phyloP scores from a whole-genome alignment of 371 early-diverging fungal genomes.

The Mucor lusitanicus region DNA sequence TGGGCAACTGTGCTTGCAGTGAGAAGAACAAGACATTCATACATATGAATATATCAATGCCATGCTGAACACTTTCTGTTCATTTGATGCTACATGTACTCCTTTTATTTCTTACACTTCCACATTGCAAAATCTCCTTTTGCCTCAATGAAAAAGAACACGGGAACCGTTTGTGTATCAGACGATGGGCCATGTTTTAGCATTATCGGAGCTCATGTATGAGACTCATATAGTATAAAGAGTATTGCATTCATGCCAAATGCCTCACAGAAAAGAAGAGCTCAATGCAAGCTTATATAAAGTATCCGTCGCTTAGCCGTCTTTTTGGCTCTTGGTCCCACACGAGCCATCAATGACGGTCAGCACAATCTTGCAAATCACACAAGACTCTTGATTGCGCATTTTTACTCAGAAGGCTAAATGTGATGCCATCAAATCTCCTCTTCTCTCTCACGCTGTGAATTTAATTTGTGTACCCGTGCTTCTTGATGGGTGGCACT shows the following conservation, averaged over 20 bases:
- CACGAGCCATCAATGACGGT: background rate
- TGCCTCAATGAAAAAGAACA: background rate
- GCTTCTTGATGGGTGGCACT: background rate
- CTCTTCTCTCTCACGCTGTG: background rate
- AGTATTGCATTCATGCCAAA: background rate
- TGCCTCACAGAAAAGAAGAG: background rate
- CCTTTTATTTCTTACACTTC: background rate
- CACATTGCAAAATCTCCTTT: background rate
- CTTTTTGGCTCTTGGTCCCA: background rate
- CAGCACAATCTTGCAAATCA: background rate
- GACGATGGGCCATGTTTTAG: background rate
- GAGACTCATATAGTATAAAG: too few species aligned
- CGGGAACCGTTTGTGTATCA: slow-evolving; percentile 1
- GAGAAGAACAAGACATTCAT: background rate
- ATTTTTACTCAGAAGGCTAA: background rate
- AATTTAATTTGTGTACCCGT: background rate
- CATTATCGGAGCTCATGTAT: background rate
- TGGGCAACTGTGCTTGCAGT: background rate
- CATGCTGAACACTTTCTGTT: background rate
- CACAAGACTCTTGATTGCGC: too few species aligned
- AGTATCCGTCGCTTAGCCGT: background rate
- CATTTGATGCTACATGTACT: background rate
- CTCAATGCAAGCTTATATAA: background rate
- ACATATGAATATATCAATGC: background rate
- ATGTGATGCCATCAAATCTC: background rate